These are phyloP conservation scores for Nemania bipapillata DNA, from an alignment of 2,329 filamentous ascomycete genomes.

Conservation along the genomic window DNA sequence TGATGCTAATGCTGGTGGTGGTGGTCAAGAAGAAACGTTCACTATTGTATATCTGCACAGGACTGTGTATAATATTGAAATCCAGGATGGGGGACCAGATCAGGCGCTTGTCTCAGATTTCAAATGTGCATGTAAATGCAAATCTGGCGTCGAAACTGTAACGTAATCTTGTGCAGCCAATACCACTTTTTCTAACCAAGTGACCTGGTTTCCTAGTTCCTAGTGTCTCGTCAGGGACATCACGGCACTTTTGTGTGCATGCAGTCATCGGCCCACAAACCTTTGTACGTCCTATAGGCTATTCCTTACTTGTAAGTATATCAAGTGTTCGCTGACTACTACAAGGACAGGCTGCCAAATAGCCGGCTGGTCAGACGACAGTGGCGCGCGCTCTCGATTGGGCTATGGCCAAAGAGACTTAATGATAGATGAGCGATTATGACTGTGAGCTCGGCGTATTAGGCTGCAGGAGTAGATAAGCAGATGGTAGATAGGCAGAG, in stretches of 20 bases:
- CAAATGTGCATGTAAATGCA: slow-evolving; percentile 34
- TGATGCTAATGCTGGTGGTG: no score
- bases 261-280: slow-evolving; percentile 36
- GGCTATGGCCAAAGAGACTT: background rate
- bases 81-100: slow-evolving; percentile 16
- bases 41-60: no score
- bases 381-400: slow-evolving; percentile 21
- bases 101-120: slow-evolving; percentile 36
- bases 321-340: slow-evolving; percentile 6
- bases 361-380: slow-evolving; percentile 25
- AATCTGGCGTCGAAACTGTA: slow-evolving; percentile 25
- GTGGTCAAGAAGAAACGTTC: slow-evolving; percentile 3
- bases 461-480: background rate
- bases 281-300: slow-evolving; percentile 12
- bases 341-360: slow-evolving; percentile 25
- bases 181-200: slow-evolving; percentile 17
- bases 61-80: no score
- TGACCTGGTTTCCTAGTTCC: slow-evolving; percentile 23
- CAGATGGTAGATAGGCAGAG: background rate
- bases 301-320: background rate
- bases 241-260: slow-evolving; percentile 33
- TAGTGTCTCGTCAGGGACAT: slow-evolving; percentile 27
- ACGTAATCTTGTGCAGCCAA: slow-evolving; percentile 26
- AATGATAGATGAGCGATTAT: background rate
- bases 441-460: background rate